Evolutionary conservation across 176 grass and related monocot species (phyloP), one percentile per base, ranked within the genome.

Genomic region (Phragmites australis): DNA sequence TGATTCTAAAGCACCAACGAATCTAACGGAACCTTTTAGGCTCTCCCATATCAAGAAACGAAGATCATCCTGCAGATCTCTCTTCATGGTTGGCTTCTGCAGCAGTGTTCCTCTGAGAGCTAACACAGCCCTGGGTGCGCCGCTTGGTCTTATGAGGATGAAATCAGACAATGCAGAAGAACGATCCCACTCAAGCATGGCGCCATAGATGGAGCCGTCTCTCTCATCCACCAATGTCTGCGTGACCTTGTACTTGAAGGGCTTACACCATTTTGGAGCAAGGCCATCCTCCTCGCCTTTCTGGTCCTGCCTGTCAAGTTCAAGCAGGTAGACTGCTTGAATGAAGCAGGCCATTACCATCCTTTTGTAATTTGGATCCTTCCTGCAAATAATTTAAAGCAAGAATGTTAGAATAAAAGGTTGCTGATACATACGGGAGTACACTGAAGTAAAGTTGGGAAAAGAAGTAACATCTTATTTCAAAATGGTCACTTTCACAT

Each of bases 281-380:
- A 97, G 89, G 32, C 89, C 89, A 34, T 79, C 77, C 54, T 83
- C 90, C 53, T 91, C 72, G 6, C 81, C 81, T 87, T 85, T 85
- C 81, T 89, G 67, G 41, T 90, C 94, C 81, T 97, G 92, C 64
- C 92, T 87, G 83, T 97, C 94, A 37, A 97, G 81, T 80, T 97
- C 94, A 31, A 94, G 87, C 57, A 97, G 85, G 80, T 97, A 97
- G 0, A 90, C 92, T 21, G 89, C 87, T 59, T 97, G 94, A 81
- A 97, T 91, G 80, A 97, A 97, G 85, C 94, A 92, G 47, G 94
- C 94, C 76, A 97, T 92, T 34, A 92, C 92, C 87, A 88, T 97
- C 68, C 94, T 90, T 77, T 85, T 90, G 80, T 97, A 92, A 86
- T 90, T 90, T 68, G 92, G 92, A 68, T 97, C 89, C 61, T 88